Evolutionary conservation across 192 early-diverging fungal species (phyloP).

Genomic region (Funneliformis mosseae): DNA sequence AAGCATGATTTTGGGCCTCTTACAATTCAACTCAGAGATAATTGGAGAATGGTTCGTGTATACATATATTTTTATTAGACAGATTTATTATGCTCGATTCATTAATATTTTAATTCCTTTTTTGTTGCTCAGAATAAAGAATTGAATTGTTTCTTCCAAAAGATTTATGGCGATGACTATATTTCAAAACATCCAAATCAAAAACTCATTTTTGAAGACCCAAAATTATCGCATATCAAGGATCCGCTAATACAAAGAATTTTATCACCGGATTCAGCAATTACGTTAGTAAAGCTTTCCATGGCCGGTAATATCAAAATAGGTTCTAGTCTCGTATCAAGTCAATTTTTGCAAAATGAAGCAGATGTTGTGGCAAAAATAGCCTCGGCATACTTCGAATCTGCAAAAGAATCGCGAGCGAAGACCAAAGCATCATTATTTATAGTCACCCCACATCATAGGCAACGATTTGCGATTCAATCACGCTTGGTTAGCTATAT

Average conservation of each 20-base stretch:
- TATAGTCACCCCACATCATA: constrained; percentile 54
- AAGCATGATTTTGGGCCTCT: constrained; percentile 49
- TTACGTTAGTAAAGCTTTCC: constrained; percentile 45
- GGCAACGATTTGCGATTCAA: constrained; percentile 46
- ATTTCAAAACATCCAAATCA: constrained; percentile 32
- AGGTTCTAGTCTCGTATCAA: background rate
- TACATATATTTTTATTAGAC: background rate
- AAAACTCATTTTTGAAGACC: background rate
- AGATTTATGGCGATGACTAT: constrained; percentile 49
- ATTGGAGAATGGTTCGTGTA: constrained; percentile 53
- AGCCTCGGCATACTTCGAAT: constrained; percentile 41
- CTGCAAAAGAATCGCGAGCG: constrained; percentile 16
- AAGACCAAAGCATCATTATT: constrained; percentile 34
- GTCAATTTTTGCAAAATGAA: constrained; percentile 38
- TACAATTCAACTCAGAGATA: constrained; percentile 54
- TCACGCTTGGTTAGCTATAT: background rate
- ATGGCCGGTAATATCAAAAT: background rate
- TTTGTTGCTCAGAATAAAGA: constrained; percentile 45
- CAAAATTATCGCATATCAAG: constrained; percentile 18
- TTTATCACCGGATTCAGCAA: constrained; percentile 41
- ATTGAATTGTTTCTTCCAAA: constrained; percentile 51
- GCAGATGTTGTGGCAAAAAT: constrained; percentile 43
- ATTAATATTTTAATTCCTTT: background rate
- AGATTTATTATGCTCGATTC: background rate
- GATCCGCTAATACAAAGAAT: constrained; percentile 37